A percentile compares a stretch with the other conserved stretches of the same genome.
Evolutionary conservation across 208 protist genomes (phyloP).

Genomic region (Angomonas ambiguus): DNA sequence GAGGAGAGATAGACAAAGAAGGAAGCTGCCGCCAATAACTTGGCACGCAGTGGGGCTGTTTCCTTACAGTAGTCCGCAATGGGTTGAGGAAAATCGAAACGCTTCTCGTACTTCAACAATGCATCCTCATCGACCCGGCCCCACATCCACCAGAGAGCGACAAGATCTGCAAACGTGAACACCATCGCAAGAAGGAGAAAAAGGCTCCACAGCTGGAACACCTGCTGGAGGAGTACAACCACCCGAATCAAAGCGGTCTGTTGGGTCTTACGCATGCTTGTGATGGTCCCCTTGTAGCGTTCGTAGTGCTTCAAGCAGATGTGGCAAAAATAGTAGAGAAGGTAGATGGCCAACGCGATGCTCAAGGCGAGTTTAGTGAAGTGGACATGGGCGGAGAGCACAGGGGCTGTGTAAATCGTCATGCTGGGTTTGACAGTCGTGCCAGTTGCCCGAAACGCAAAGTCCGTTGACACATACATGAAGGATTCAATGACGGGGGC

Average conservation of each 20-base stretch:
- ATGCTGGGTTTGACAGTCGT: slow-evolving; percentile 15
- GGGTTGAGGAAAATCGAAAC: slow-evolving; percentile 12
- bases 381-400: slow-evolving; percentile 11
- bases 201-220: slow-evolving; percentile 15
- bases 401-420: slow-evolving; percentile 9
- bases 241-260: slow-evolving; percentile 6
- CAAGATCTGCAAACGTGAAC: slow-evolving; percentile 13
- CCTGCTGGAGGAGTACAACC: slow-evolving; percentile 13
- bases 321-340: slow-evolving; percentile 16
- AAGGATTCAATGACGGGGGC: slow-evolving; percentile 16
- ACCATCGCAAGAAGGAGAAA: slow-evolving; percentile 14
- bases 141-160: slow-evolving; percentile 17
- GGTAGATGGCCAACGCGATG: slow-evolving; percentile 18
- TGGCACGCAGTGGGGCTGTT: slow-evolving; percentile 7
- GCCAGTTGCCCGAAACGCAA: slow-evolving; percentile 17
- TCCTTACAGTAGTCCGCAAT: slow-evolving; percentile 14
- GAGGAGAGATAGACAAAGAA: slow-evolving; percentile 16
- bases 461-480: slow-evolving; percentile 13
- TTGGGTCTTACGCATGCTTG: slow-evolving; percentile 12
- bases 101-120: slow-evolving; percentile 8
- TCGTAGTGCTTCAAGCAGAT: background rate
- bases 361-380: slow-evolving; percentile 21
- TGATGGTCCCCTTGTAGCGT: background rate
- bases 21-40: slow-evolving; percentile 12
- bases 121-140: background rate